Conservation (phyloP, 352 stramenopile genomes). For the Pythium plurisporium region DNA sequence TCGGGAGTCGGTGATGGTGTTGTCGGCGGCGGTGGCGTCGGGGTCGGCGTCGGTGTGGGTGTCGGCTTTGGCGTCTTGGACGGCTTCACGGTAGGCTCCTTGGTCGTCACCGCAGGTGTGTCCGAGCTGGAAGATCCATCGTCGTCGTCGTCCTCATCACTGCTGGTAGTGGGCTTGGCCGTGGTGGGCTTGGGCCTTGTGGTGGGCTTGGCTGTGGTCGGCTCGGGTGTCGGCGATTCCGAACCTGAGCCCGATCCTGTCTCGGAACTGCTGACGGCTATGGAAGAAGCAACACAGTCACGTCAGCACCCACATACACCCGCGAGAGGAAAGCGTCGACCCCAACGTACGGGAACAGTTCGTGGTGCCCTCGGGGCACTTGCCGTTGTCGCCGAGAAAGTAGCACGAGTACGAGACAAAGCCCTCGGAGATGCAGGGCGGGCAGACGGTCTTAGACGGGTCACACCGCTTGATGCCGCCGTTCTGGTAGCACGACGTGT, state of each 20-base stretch:
- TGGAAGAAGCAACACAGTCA: background rate
- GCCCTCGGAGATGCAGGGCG: constrained; percentile 9
- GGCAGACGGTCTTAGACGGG: constrained; percentile 7
- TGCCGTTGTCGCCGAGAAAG: constrained; percentile 6
- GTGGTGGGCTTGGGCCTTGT: constrained; percentile 3
- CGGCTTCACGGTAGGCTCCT: background rate
- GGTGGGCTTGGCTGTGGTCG: constrained; percentile 3
- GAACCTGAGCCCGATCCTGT: constrained; percentile 3
- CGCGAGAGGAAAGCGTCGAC: background rate
- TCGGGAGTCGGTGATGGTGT: constrained; percentile 19
- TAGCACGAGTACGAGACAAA: constrained; percentile 18
- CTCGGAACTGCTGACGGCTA: background rate
- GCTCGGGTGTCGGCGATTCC: background rate
- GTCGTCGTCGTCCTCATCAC: background rate
- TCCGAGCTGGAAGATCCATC: background rate
- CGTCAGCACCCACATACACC: background rate
- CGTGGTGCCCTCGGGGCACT: constrained; percentile 7
- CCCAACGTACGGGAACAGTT: constrained; percentile 6
- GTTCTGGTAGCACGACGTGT: constrained; percentile 10
- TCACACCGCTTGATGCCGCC: constrained; percentile 10
- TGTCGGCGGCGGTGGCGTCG: constrained; percentile 9
- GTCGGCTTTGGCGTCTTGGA: background rate
- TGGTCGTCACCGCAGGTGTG: background rate
- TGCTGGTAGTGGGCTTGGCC: background rate
- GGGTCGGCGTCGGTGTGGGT: constrained; percentile 3